Evolutionary conservation across 768 basidiomycete genomes (phyloP).

Genomic region (Tulasnella sp.): DNA sequence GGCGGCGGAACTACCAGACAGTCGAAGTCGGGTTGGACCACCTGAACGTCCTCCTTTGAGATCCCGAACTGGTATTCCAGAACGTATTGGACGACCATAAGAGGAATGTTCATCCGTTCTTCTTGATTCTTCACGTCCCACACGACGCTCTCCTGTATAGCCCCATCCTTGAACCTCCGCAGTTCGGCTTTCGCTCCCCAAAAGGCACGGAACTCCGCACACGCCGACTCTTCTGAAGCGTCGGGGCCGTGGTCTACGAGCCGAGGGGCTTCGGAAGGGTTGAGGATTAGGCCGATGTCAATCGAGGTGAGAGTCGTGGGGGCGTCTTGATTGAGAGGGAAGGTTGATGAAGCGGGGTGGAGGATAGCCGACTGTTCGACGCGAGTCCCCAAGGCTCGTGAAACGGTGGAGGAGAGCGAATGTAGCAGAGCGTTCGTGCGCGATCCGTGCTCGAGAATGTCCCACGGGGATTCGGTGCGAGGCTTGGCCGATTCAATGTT

Average conservation of each 20-base stretch:
- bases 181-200: slow-evolving; percentile 93
- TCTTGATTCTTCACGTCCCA: slow-evolving; percentile 70
- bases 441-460: slow-evolving; percentile 49
- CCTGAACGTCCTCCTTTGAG: slow-evolving; percentile 18
- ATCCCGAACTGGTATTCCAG: slow-evolving; percentile 70
- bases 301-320: slow-evolving; percentile 31
- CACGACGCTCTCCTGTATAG: slow-evolving; percentile 87
- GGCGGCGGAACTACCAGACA: slow-evolving; percentile 12
- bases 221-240: slow-evolving; percentile 42
- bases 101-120: slow-evolving; percentile 67
- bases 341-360: slow-evolving; percentile 12
- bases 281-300: slow-evolving; percentile 64
- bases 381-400: slow-evolving; percentile 63
- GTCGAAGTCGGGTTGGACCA: slow-evolving; percentile 18
- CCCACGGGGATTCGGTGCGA: slow-evolving; percentile 26
- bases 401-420: slow-evolving; percentile 25
- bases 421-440: slow-evolving; percentile 23
- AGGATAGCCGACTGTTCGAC: slow-evolving; percentile 52
- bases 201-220: slow-evolving; percentile 57
- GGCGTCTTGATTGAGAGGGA: slow-evolving; percentile 28
- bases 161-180: slow-evolving; percentile 90
- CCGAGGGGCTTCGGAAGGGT: slow-evolving; percentile 60
- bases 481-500: slow-evolving; percentile 43
- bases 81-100: slow-evolving; percentile 60
- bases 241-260: slow-evolving; percentile 89